A percentile compares a stretch with the other conserved stretches of the same genome.
Evolutionary conservation across 495 filamentous ascomycete species (phyloP).

Genomic region (Hypoxylon rickii): DNA sequence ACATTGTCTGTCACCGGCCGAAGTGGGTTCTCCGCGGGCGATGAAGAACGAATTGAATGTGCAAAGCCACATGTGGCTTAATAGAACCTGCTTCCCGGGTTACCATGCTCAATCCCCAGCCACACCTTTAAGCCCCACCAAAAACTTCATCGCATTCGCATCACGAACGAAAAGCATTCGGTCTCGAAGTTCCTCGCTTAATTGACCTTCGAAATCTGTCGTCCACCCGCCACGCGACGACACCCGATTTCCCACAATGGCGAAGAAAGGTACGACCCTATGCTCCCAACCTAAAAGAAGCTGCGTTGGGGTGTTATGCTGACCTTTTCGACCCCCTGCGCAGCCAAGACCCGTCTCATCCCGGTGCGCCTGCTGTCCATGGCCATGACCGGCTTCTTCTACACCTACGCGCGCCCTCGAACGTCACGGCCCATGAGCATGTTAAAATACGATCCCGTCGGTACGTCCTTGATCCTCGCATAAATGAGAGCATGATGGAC

Average conservation of each 20-base stretch:
- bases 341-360: slow-evolving; percentile 91
- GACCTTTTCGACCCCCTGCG: slow-evolving; percentile 4
- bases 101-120: no score
- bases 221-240: slow-evolving; percentile 1
- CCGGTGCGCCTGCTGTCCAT: slow-evolving; percentile 94
- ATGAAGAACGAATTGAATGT: neutral
- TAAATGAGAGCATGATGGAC: no score
- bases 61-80: slow-evolving; percentile 17
- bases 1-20: neutral
- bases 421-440: slow-evolving; percentile 84
- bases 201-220: no score
- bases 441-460: slow-evolving; percentile 98
- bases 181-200: no score
- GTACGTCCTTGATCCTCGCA: slow-evolving; percentile 58
- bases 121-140: slow-evolving; percentile 23
- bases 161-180: no score
- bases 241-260: slow-evolving; percentile 16
- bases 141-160: slow-evolving; percentile 27
- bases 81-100: no score
- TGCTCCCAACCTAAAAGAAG: no score
- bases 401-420: slow-evolving; percentile 83
- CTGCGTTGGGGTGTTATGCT: no score
- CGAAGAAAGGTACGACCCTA: slow-evolving; percentile 26
- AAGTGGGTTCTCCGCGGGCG: neutral
- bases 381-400: slow-evolving; percentile 98